Evolutionary conservation across 164 flowering plant genomes (phyloP).

Genomic region (Taxillus chinensis): DNA sequence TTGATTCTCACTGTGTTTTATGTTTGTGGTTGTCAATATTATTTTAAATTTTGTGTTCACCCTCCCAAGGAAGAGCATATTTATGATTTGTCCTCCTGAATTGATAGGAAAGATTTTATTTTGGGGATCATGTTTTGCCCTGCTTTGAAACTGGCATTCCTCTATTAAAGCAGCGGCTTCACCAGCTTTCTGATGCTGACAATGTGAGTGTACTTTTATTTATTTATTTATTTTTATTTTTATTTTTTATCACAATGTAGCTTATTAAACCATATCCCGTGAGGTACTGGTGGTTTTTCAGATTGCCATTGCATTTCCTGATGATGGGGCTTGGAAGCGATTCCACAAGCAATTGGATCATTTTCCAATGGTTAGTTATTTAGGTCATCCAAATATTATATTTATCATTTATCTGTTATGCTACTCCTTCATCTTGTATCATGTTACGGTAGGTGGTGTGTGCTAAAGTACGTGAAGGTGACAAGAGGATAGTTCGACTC

Average conservation of each 20-base stretch:
- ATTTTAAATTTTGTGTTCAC: neutral
- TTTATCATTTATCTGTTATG: constrained; percentile 1
- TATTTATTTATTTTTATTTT: neutral
- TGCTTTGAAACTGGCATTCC: constrained; percentile 95
- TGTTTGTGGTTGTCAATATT: too few relatives aligned
- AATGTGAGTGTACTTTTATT: constrained; percentile 35
- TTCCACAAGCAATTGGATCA: constrained; percentile 85
- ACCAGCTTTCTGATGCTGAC: constrained; percentile 72
- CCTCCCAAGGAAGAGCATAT: neutral
- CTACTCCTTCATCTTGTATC: neutral
- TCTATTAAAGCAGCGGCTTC: constrained; percentile 72
- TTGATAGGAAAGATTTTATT: constrained; percentile 88
- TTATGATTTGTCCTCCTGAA: neutral
- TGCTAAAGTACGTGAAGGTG: constrained; percentile 89
- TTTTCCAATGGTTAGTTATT: constrained; percentile 59
- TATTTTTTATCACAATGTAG: neutral
- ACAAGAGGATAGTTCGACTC: constrained; percentile 83
- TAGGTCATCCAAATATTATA: neutral
- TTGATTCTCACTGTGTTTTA: too few relatives aligned
- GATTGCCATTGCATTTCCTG: constrained; percentile 90
- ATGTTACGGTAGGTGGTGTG: constrained; percentile 58
- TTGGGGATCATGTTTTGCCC: constrained; percentile 86
- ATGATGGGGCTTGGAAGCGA: constrained; percentile 99
- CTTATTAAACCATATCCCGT: neutral
- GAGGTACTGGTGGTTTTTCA: constrained; percentile 15